These are phyloP conservation scores for Backusella morwellensis DNA, from an alignment of 192 early-diverging fungal species.

Conservation along the genomic window DNA sequence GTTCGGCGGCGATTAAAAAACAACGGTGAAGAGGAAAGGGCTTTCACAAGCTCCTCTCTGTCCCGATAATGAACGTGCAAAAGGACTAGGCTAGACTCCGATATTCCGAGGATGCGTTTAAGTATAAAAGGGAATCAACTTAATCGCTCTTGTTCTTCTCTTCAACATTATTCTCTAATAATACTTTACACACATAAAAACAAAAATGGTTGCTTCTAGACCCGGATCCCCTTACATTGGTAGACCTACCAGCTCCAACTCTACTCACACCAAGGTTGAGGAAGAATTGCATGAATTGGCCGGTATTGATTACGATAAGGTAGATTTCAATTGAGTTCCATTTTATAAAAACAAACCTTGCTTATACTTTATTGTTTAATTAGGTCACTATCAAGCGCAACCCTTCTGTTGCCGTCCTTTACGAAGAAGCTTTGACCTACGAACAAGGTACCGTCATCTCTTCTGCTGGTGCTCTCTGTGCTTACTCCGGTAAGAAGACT, in stretches of 20 bases:
- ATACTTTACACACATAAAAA: neutral
- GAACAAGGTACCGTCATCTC: constrained; percentile 85
- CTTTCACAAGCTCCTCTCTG: constrained; percentile 1
- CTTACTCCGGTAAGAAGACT: constrained; percentile 86
- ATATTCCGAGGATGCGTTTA: constrained; percentile 1
- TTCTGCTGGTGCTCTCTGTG: constrained; percentile 83
- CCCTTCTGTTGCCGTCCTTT: constrained; percentile 6
- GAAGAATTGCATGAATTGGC: constrained; percentile 63
- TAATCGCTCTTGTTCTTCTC: neutral
- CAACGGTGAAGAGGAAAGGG: neutral
- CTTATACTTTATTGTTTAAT: neutral
- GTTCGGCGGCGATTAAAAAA: constrained; percentile 1
- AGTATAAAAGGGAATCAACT: neutral
- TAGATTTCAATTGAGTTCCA: neutral
- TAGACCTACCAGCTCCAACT: constrained; percentile 3
- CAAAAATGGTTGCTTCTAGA: neutral
- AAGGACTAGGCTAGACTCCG: neutral
- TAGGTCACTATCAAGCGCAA: constrained; percentile 80
- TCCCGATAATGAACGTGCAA: constrained; percentile 5
- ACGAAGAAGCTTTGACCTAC: constrained; percentile 34
- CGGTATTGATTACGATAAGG: constrained; percentile 66
- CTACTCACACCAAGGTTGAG: constrained; percentile 41
- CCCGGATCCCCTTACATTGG: neutral
- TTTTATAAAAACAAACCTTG: neutral
- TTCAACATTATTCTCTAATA: neutral